phyloP scores from a whole-genome alignment of 495 filamentous ascomycete species.

The Trichocladium uniseriatum region DNA sequence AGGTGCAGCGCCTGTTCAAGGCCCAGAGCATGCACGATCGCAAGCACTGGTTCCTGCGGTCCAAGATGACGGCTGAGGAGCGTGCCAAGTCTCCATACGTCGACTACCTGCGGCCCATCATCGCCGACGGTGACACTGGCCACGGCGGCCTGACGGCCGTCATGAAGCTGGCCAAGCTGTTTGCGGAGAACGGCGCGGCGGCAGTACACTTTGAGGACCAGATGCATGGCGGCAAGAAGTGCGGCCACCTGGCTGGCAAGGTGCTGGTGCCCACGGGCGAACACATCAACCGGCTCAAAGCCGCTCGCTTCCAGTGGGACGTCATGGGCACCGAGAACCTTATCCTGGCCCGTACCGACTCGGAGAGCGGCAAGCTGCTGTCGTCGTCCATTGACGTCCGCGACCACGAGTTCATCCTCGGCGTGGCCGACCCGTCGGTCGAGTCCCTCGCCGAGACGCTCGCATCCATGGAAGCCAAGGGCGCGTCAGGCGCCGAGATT shows the following conservation, averaged over 20 bases:
- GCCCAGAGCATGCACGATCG: conserved; percentile 95
- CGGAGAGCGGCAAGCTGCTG: conserved; percentile 82
- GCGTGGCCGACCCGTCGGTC: conserved; percentile 58
- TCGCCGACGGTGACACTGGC: conserved; percentile 97
- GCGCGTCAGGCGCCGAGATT: conserved; percentile 69
- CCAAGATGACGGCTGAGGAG: conserved; percentile 63
- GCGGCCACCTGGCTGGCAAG: conserved; percentile 93
- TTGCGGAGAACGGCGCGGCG: conserved; percentile 95
- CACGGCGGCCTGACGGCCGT: conserved; percentile 87
- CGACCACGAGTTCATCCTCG: conserved; percentile 94
- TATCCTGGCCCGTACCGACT: conserved; percentile 89
- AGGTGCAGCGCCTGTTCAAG: conserved; percentile 91
- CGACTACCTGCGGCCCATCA: conserved; percentile 88
- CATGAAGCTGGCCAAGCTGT: conserved; percentile 92
- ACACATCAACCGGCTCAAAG: conserved; percentile 89
- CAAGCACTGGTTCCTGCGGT: conserved; percentile 80
- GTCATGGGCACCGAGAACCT: conserved; percentile 93
- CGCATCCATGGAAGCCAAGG: conserved; percentile 77
- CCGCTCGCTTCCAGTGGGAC: conserved; percentile 95
- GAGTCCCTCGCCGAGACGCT: conserved; percentile 79
- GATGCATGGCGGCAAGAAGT: conserved; percentile 96
- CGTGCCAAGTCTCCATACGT: conserved; percentile 67
- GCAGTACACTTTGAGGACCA: conserved; percentile 98
- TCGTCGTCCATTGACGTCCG: conserved; percentile 84
- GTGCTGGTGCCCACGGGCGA: conserved; percentile 90